A percentile compares a stretch with the other conserved stretches of the same genome.
Evolutionary conservation across 768 basidiomycete species (phyloP).

Genomic region (Rhizopogon rudus): DNA sequence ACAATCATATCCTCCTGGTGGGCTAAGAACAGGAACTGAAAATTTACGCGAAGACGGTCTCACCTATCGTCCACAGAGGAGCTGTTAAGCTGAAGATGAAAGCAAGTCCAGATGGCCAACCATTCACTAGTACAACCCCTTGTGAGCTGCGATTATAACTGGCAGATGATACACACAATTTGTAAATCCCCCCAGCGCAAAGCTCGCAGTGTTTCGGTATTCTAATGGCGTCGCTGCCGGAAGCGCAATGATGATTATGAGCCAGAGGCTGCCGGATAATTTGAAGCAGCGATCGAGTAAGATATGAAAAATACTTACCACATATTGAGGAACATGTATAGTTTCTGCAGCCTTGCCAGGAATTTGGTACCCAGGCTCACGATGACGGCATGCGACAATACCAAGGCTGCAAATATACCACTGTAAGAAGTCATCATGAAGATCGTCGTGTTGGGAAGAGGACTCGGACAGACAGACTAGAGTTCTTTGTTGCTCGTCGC

Average conservation of each 20-base stretch:
- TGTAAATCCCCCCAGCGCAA: constrained; percentile 31
- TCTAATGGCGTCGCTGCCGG: constrained; percentile 32
- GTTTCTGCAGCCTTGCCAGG: constrained; percentile 61
- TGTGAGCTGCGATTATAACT: background rate
- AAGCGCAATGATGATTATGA: constrained; percentile 33
- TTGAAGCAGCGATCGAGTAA: background rate
- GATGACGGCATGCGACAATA: constrained; percentile 54
- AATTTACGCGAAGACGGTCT: background rate
- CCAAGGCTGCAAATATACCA: constrained; percentile 54
- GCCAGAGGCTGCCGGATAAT: background rate
- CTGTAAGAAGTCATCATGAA: constrained; percentile 30
- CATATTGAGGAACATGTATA: constrained; percentile 37
- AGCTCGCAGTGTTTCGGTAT: constrained; percentile 32
- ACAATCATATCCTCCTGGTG: constrained; percentile 40
- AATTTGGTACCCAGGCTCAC: constrained; percentile 60
- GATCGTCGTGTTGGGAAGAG: background rate
- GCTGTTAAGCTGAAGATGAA: constrained; percentile 37
- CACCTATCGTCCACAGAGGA: constrained; percentile 32
- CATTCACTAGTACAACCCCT: constrained; percentile 19
- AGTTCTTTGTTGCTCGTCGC: constrained; percentile 37
- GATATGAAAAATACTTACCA: constrained; percentile 14
- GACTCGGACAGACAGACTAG: constrained; percentile 29
- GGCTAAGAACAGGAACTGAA: constrained; percentile 26
- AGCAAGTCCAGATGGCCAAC: constrained; percentile 40
- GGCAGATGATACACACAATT: constrained; percentile 18